Evolutionary conservation across 768 basidiomycete genomes (phyloP), one percentile per base, ranked within the genome.

Genomic region (Collybiopsis luxurians): DNA sequence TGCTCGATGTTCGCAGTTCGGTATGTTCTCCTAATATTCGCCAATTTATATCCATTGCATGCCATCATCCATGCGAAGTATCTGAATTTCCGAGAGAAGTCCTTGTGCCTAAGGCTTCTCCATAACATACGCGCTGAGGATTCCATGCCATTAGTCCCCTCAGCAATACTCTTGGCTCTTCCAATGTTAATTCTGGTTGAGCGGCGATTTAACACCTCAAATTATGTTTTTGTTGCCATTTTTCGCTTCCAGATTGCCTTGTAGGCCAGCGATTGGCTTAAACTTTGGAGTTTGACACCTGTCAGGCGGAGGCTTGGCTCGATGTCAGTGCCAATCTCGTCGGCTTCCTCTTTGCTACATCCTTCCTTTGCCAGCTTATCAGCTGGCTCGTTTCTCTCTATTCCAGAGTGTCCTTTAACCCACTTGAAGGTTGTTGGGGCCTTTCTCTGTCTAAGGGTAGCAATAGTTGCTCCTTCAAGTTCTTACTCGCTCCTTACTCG

Each of bases 341-440:
- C 65, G 6, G 57, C 31, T 6, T 2, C 26, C 9, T 24, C 15
- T 60, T 63, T 65, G 1, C 17, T 2, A 0, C 59, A 59, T 6
- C 68, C 67, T 26, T 56, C 7, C 0, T 50, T 55, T 3, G 68
- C 68, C 0, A 65, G 62, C 9, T 7, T 2, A 42, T 71, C 68
- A 0, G 69, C 69, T 1, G 15, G 40, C 28, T 70, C 65, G 45
- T 71, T 71, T 12, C 68, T 69, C 0, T 5, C 10, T 15, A 34
- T 40, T 0, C 57, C 59, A 1, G 42, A 13, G 43, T 70, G 68
- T 0, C 69, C 69, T 58, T 69, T 69, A 1, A 63, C 51, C 68
- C 68, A 68, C 47, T 60, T 28, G 27, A 71, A 63, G 4, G 15
- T 9, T 2, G 68, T 69, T 0, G 46, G 39, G 2, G 68, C 65